Evolutionary conservation across 371 early-diverging fungal species (phyloP).

Genomic region (Actinomortierella ambigua): DNA sequence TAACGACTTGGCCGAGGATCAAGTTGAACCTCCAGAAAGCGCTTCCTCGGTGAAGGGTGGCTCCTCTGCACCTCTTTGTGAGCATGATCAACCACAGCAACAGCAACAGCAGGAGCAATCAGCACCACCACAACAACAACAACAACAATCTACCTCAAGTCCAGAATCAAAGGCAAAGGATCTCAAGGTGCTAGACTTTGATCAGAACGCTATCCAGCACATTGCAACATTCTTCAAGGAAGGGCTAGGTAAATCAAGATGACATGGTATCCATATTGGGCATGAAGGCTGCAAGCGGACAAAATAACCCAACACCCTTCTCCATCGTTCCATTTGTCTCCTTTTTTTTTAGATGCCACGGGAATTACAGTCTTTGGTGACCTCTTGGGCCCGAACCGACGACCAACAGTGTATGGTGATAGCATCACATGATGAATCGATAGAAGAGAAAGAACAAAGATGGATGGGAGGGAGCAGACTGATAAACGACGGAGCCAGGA

Average conservation of each 20-base stretch:
- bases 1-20: too few species aligned
- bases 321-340: not conserved
- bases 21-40: too few species aligned
- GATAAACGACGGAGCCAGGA: too few species aligned
- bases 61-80: too few species aligned
- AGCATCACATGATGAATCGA: not conserved
- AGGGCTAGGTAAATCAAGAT: conserved; percentile 25
- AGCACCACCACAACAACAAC: too few species aligned
- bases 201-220: conserved; percentile 32
- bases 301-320: too few species aligned
- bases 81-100: too few species aligned
- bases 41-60: too few species aligned
- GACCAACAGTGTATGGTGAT: conserved; percentile 27
- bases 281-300: too few species aligned
- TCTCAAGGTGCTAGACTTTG: conserved; percentile 18
- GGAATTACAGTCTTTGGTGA: conserved; percentile 35
- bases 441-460: not conserved
- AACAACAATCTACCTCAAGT: too few species aligned
- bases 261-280: not conserved
- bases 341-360: conserved; percentile 18
- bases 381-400: conserved; percentile 24
- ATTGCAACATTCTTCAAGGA: conserved; percentile 33
- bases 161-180: too few species aligned
- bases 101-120: too few species aligned
- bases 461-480: not conserved